Evolutionary conservation across 441 rosid genomes (phyloP).

Genomic region (Adansonia madagascariensis): DNA sequence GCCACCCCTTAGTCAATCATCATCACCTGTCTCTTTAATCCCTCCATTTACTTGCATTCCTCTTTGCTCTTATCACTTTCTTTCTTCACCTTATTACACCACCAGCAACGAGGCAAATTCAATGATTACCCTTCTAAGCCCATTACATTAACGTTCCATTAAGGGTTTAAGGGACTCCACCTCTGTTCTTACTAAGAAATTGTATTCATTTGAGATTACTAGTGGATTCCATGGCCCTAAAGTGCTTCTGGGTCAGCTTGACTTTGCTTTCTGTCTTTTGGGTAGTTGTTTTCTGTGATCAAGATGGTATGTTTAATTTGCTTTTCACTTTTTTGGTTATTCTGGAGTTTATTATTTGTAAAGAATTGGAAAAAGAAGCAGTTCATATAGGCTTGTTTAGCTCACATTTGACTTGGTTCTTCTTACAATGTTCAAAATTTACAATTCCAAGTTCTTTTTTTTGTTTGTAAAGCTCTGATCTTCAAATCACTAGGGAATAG

Average conservation of each 20-base stretch:
- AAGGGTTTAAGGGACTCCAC: not conserved
- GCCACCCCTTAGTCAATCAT: conserved; percentile 33
- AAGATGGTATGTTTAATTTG: conserved; percentile 52
- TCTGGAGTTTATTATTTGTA: not conserved
- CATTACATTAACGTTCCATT: not conserved
- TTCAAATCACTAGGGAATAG: not conserved
- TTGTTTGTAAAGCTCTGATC: not conserved
- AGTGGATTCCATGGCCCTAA: conserved; percentile 43
- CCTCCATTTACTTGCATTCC: conserved; percentile 9
- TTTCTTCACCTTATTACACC: not conserved
- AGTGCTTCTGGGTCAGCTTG: conserved; percentile 47
- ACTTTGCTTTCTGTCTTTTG: conserved; percentile 45
- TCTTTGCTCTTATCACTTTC: not conserved
- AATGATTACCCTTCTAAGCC: not conserved
- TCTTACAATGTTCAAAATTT: not conserved
- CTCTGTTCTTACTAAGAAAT: conserved; percentile 6
- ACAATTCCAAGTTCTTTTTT: not conserved
- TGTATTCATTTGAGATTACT: conserved; percentile 9
- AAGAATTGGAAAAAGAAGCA: not conserved
- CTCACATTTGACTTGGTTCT: not conserved
- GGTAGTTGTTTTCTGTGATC: conserved; percentile 52
- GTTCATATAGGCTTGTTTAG: not conserved
- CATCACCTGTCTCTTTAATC: conserved; percentile 27
- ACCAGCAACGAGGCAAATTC: not conserved
- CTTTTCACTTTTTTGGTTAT: conserved; percentile 2